A percentile compares a stretch with the other conserved stretches of the same genome.
These are phyloP conservation scores for Tricholoma matsutake DNA, from an alignment of 768 basidiomycete species.

Conservation along the genomic window DNA sequence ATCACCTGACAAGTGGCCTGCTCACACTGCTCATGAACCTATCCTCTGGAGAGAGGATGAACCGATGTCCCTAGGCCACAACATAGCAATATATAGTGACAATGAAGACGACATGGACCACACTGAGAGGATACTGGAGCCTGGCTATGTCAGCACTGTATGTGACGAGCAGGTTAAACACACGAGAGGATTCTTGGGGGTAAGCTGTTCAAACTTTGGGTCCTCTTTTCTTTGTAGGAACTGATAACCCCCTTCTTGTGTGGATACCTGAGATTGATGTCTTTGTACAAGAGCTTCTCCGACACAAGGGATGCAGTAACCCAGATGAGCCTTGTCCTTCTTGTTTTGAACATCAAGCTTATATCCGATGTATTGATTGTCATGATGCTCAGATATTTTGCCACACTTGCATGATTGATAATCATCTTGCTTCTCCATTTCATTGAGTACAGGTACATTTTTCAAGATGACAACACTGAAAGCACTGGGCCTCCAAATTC, in stretches of 20 bases:
- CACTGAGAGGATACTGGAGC: neutral
- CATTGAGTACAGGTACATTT: constrained; percentile 2
- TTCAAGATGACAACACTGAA: too few relatives aligned
- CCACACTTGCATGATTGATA: neutral
- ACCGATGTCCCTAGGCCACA: neutral
- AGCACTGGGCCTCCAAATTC: constrained; percentile 1
- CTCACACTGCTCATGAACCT: neutral
- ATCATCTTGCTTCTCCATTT: neutral
- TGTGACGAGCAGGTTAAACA: neutral
- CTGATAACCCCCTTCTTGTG: neutral
- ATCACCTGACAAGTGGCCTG: neutral
- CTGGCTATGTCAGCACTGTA: neutral
- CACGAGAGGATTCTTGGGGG: neutral
- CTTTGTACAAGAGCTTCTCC: neutral
- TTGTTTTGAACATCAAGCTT: neutral
- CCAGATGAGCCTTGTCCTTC: neutral
- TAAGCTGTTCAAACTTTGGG: neutral
- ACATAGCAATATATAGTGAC: neutral
- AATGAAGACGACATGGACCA: neutral
- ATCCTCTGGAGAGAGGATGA: too few relatives aligned
- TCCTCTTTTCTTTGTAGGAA: neutral
- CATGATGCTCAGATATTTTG: neutral
- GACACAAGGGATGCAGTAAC: too few relatives aligned
- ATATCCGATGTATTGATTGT: neutral
- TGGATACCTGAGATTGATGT: constrained; percentile 1